phyloP scores from a whole-genome alignment of 768 basidiomycete species.

The Gyrodon lividus region DNA sequence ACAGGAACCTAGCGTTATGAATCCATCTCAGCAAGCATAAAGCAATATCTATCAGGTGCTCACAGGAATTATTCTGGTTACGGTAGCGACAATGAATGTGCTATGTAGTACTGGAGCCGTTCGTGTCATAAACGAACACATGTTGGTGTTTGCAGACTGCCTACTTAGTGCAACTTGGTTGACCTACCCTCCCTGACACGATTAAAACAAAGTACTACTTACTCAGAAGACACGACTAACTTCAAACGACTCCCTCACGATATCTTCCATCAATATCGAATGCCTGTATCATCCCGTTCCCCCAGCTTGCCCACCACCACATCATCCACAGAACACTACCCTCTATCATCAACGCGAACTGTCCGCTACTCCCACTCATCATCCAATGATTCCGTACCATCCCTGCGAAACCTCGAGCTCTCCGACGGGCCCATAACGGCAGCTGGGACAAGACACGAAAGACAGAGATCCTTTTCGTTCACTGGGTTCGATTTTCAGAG shows the following conservation, averaged over 20 bases:
- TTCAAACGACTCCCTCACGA: neutral
- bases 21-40: too few species aligned
- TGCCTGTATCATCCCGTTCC: conserved; percentile 22
- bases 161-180: too few species aligned
- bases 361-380: conserved; percentile 2
- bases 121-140: too few species aligned
- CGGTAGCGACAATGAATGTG: too few species aligned
- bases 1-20: too few species aligned
- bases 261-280: conserved; percentile 7
- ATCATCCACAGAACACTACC: conserved; percentile 12
- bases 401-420: conserved; percentile 77
- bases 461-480: conserved; percentile 64
- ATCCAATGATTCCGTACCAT: conserved; percentile 61
- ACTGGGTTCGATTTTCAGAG: conserved; percentile 78
- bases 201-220: neutral
- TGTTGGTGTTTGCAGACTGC: too few species aligned
- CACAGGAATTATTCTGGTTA: too few species aligned
- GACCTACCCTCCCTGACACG: neutral
- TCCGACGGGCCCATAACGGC: conserved; percentile 55
- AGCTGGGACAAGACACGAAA: conserved; percentile 8
- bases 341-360: conserved; percentile 3
- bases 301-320: conserved; percentile 13
- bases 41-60: too few species aligned
- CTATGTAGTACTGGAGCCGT: too few species aligned
- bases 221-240: neutral